A percentile compares a stretch with the other conserved stretches of the same genome.
phyloP scores from a whole-genome alignment of 371 early-diverging fungal species.

The Mucor sp. region DNA sequence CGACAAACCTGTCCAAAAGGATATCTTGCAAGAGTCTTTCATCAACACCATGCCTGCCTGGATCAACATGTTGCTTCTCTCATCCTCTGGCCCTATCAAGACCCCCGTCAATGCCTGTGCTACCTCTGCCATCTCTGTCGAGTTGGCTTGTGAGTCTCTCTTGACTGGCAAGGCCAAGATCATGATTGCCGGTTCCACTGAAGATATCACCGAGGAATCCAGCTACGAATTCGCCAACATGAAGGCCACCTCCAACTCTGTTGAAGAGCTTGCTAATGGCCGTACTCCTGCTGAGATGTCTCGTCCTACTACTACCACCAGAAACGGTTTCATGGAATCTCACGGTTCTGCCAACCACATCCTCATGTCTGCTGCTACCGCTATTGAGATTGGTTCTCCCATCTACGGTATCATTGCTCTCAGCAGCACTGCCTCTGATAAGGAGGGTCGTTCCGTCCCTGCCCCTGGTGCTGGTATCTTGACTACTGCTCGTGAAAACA shows the following conservation, averaged over 20 bases:
- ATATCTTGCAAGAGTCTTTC: constrained; percentile 95
- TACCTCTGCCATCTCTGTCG: constrained; percentile 91
- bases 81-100: constrained; percentile 96
- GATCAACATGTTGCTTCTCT: constrained; percentile 95
- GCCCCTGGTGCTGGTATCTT: constrained; percentile 96
- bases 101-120: constrained; percentile 96
- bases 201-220: constrained; percentile 94
- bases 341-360: constrained; percentile 93
- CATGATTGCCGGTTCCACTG: constrained; percentile 93
- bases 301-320: constrained; percentile 90
- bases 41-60: constrained; percentile 97
- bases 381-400: constrained; percentile 95
- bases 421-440: constrained; percentile 95
- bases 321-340: constrained; percentile 95
- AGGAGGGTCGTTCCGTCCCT: constrained; percentile 95
- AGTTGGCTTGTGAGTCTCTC: constrained; percentile 92
- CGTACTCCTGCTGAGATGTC: constrained; percentile 92
- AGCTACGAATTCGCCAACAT: constrained; percentile 96
- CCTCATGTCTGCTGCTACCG: constrained; percentile 88
- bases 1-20: constrained; percentile 90
- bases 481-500: constrained; percentile 89
- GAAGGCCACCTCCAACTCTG: constrained; percentile 92
- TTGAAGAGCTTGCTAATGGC: constrained; percentile 85
- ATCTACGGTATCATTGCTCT: constrained; percentile 93
- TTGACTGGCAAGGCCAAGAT: constrained; percentile 92